Evolutionary conservation across 495 filamentous ascomycete genomes (phyloP).

Genomic region (Aspergillus olivimuriae): DNA sequence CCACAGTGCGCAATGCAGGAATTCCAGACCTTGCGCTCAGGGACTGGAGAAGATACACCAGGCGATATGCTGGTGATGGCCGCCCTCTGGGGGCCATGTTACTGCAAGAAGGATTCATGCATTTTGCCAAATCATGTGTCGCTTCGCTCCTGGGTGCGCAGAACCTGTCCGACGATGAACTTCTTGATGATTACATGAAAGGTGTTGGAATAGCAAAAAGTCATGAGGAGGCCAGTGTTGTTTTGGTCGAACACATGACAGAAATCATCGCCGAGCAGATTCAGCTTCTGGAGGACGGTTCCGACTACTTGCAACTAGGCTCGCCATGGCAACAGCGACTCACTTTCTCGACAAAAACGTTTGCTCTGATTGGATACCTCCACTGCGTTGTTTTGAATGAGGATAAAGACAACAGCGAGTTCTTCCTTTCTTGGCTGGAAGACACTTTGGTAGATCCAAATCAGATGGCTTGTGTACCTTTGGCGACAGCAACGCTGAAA

Average conservation of each 20-base stretch:
- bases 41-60: conserved; percentile 77
- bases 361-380: conserved; percentile 73
- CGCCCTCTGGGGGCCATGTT: conserved; percentile 89
- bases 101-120: conserved; percentile 78
- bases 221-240: conserved; percentile 32
- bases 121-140: conserved; percentile 72
- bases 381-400: conserved; percentile 77
- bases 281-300: conserved; percentile 76
- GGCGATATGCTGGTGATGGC: conserved; percentile 72
- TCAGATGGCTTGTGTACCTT: conserved; percentile 69
- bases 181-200: conserved; percentile 71
- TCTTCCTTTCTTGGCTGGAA: conserved; percentile 84
- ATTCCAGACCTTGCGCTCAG: conserved; percentile 42
- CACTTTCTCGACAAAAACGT: conserved; percentile 77
- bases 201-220: conserved; percentile 42
- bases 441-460: conserved; percentile 65
- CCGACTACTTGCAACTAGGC: conserved; percentile 79
- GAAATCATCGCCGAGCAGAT: conserved; percentile 76
- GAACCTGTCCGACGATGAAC: conserved; percentile 51
- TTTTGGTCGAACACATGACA: conserved; percentile 60
- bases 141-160: conserved; percentile 58
- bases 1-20: conserved; percentile 66
- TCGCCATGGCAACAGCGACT: conserved; percentile 83
- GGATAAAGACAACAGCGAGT: conserved; percentile 69
- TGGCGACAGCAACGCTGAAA: conserved; percentile 72